Evolutionary conservation across 148 eudicot genomes (phyloP).

Genomic region (Rhododendron mucronatum): DNA sequence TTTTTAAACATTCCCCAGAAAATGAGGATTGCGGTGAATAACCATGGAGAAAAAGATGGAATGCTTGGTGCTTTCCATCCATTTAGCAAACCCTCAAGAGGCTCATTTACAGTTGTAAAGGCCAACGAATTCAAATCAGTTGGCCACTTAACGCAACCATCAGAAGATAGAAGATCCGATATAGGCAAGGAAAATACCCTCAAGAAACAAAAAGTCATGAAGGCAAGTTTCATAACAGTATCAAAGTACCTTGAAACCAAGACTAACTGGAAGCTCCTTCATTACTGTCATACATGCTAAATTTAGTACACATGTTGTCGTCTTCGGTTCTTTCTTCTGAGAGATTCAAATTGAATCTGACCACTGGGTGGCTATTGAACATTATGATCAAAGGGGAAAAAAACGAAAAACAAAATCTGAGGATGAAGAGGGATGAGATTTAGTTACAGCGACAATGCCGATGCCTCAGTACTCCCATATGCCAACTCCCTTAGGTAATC

Average conservation of each 20-base stretch:
- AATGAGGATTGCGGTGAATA: neutral
- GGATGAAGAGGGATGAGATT: neutral
- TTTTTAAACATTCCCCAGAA: neutral
- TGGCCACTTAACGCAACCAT: neutral
- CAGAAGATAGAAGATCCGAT: neutral
- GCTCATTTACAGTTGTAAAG: neutral
- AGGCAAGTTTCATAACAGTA: neutral
- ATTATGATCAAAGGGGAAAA: neutral
- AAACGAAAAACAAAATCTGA: neutral
- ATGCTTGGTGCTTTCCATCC: neutral
- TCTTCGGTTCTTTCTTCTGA: neutral
- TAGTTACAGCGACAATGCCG: neutral
- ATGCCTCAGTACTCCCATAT: neutral
- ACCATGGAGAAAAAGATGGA: neutral
- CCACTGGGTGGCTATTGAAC: neutral
- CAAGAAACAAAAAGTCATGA: neutral
- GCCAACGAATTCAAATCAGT: neutral
- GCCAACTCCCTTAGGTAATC: conserved; percentile 1
- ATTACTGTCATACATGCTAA: conserved; percentile 4
- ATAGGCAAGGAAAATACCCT: neutral
- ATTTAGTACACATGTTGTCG: neutral
- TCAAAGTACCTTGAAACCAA: neutral
- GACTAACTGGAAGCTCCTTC: neutral
- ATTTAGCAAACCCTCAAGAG: neutral
- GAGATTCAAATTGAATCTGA: neutral